Conservation (phyloP, 768 basidiomycete species). For the Punctularia strigosozonata region DNA sequence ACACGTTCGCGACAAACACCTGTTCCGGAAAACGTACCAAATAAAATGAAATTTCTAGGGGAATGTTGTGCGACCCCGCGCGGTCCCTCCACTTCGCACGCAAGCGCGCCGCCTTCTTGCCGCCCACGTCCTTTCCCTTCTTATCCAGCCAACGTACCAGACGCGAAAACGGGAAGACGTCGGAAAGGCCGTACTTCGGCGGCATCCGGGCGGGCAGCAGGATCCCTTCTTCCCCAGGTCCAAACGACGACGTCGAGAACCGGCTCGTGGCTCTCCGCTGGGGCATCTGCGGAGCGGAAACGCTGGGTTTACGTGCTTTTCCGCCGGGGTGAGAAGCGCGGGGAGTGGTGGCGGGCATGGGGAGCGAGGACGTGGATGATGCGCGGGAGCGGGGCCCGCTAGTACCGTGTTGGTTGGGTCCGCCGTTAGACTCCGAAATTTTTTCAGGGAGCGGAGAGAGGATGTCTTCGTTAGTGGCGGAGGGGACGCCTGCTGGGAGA, state of each 20-base stretch:
- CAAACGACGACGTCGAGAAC: slow-evolving; percentile 16
- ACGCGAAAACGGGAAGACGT: slow-evolving; percentile 61
- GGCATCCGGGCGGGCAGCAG: slow-evolving; percentile 44
- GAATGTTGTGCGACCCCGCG: slow-evolving; percentile 42
- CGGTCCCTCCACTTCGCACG: slow-evolving; percentile 37
- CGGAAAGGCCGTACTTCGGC: slow-evolving; percentile 47
- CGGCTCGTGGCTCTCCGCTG: neutral
- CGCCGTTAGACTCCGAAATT: neutral
- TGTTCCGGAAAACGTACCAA: slow-evolving; percentile 37
- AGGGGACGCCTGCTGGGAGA: slow-evolving; percentile 37
- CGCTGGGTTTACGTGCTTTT: no score
- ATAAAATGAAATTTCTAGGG: slow-evolving; percentile 59
- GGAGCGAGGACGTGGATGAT: neutral
- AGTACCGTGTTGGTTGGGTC: no score
- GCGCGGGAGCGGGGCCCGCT: no score
- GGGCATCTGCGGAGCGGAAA: neutral
- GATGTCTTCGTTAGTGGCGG: slow-evolving; percentile 19
- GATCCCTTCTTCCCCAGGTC: slow-evolving; percentile 35
- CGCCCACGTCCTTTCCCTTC: slow-evolving; percentile 37
- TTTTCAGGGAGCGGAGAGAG: neutral
- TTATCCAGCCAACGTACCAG: slow-evolving; percentile 33
- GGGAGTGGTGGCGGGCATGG: neutral
- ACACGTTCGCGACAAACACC: no score
- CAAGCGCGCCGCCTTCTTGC: slow-evolving; percentile 45
- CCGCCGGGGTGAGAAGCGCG: neutral